Evolutionary conservation across 2,329 filamentous ascomycete genomes (phyloP).

Genomic region (Pezicula neosporulosa): DNA sequence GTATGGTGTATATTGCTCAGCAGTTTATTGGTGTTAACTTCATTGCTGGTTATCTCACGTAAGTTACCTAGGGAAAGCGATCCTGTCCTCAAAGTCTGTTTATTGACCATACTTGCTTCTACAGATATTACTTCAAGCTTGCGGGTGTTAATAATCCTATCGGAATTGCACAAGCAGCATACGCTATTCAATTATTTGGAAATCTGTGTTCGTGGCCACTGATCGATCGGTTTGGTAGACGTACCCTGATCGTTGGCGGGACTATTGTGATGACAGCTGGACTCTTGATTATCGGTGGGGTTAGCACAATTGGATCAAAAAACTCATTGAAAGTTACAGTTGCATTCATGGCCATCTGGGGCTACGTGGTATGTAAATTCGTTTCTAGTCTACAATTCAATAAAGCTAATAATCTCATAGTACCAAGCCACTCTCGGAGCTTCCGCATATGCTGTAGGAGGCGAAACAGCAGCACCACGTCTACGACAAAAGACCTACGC

Average conservation of each 20-base stretch:
- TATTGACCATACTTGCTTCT: no score
- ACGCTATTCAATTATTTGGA: conserved; percentile 26
- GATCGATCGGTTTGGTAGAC: conserved; percentile 27
- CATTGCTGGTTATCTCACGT: conserved; percentile 26
- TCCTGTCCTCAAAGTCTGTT: no score
- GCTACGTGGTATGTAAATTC: conserved; percentile 2
- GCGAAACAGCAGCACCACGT: conserved; percentile 26
- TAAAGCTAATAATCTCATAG: conserved; percentile 1
- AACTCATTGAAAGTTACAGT: conserved; percentile 4
- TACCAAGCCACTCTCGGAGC: conserved; percentile 25
- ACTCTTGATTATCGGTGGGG: conserved; percentile 28
- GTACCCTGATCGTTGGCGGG: conserved; percentile 27
- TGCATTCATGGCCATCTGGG: not conserved
- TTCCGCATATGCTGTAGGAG: conserved; percentile 27
- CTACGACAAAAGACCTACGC: conserved; percentile 31
- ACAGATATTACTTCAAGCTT: conserved; percentile 6
- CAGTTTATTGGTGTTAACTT: conserved; percentile 29
- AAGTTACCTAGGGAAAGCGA: conserved; percentile 10
- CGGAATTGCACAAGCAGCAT: conserved; percentile 25
- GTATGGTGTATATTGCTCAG: conserved; percentile 30
- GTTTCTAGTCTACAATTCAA: conserved; percentile 16
- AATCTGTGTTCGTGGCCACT: conserved; percentile 29
- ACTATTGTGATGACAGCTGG: conserved; percentile 24
- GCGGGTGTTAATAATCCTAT: conserved; percentile 26
- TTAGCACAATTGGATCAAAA: conserved; percentile 24